Conservation (phyloP, 1,139 yeast species). For the Pneumocystis canis region DNA sequence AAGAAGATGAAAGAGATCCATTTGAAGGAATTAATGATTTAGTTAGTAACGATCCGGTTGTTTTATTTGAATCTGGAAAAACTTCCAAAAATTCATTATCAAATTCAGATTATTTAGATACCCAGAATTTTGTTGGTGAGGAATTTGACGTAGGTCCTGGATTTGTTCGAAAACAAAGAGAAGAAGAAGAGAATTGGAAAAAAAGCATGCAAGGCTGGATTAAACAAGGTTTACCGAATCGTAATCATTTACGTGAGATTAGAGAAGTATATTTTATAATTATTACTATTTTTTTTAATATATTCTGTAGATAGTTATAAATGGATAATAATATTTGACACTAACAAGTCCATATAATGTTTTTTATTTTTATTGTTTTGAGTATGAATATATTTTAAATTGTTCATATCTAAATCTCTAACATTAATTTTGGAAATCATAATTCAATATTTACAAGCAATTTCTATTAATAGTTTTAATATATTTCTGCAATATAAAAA, state of each 20-base stretch:
- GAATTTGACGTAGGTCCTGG: constrained; percentile 34
- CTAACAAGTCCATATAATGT: background rate
- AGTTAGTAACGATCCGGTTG: constrained; percentile 15
- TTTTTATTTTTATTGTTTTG: background rate
- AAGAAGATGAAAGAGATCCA: constrained; percentile 28
- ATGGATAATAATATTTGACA: background rate
- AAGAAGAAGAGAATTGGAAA: constrained; percentile 38
- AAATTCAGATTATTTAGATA: constrained; percentile 11
- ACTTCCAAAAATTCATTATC: constrained; percentile 2
- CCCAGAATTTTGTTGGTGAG: constrained; percentile 21
- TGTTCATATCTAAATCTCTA: too few species aligned
- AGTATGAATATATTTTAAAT: background rate
- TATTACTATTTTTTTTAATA: background rate
- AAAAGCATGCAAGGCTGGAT: constrained; percentile 43
- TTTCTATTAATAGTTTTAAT: background rate
- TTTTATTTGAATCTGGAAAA: background rate
- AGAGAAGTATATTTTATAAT: background rate
- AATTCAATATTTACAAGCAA: background rate
- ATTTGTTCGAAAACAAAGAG: constrained; percentile 31
- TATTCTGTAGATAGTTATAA: background rate
- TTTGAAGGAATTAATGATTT: constrained; percentile 39
- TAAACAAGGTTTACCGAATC: constrained; percentile 25
- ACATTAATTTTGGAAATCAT: too few species aligned
- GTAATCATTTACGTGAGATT: constrained; percentile 7
- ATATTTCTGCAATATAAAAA: background rate